These are phyloP conservation scores for Phtheirospermum japonicum DNA, from an alignment of 257 asterid genomes.

Conservation along the genomic window DNA sequence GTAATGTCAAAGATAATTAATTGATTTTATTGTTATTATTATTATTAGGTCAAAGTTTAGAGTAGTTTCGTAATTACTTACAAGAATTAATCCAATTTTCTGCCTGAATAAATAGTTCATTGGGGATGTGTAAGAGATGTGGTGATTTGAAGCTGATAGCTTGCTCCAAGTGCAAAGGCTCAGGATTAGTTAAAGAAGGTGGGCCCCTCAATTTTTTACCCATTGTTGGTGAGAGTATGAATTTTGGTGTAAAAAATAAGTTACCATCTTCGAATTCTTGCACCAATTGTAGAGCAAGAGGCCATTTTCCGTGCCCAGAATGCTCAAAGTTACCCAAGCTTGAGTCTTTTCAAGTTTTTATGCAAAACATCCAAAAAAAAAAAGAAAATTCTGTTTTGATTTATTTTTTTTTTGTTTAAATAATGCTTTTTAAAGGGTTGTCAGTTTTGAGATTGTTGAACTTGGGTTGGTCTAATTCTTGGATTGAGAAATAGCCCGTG, in stretches of 20 bases:
- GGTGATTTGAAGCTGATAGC: conserved; percentile 78
- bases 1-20: no score
- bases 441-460: neutral
- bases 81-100: neutral
- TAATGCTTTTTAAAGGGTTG: no score
- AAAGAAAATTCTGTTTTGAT: no score
- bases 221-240: conserved; percentile 30
- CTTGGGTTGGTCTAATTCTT: neutral
- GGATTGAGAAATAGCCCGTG: no score
- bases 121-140: conserved; percentile 87
- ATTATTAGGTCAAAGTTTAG: neutral
- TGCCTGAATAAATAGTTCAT: conserved; percentile 42
- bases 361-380: no score
- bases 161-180: conserved; percentile 71
- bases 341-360: conserved; percentile 1
- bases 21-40: neutral
- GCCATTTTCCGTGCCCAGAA: conserved; percentile 63
- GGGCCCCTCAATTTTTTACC: conserved; percentile 48
- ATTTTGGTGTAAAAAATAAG: conserved; percentile 31
- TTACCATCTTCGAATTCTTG: conserved; percentile 34
- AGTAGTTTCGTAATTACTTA: neutral
- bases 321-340: conserved; percentile 41
- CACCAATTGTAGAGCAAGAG: conserved; percentile 52
- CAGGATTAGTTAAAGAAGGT: conserved; percentile 51
- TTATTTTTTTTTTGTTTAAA: no score